A percentile compares a stretch with the other conserved stretches of the same genome.
Evolutionary conservation across 495 filamentous ascomycete species (phyloP).

Genomic region (Niebla homalea): DNA sequence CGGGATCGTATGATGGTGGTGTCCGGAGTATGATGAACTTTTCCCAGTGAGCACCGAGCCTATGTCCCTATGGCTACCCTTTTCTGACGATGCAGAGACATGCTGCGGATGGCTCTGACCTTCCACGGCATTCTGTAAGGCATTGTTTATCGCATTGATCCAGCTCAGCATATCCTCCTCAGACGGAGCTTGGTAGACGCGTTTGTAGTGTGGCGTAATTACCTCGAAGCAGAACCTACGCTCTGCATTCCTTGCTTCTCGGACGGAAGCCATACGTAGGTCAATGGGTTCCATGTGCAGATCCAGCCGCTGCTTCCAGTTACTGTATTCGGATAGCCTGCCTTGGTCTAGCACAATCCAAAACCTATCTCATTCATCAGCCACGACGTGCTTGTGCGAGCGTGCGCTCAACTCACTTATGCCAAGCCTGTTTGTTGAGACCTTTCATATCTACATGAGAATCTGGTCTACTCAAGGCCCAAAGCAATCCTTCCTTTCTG

Average conservation of each 20-base stretch:
- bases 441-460: constrained; percentile 91
- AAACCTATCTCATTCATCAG: constrained; percentile 43
- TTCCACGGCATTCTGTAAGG: constrained; percentile 89
- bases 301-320: constrained; percentile 97
- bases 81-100: constrained; percentile 36
- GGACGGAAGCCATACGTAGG: constrained; percentile 88
- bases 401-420: constrained; percentile 59
- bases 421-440: constrained; percentile 94
- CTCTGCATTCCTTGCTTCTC: constrained; percentile 87
- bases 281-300: constrained; percentile 98
- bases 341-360: constrained; percentile 98
- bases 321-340: constrained; percentile 92
- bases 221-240: constrained; percentile 97
- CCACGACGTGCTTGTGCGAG: neutral
- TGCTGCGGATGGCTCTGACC: constrained; percentile 43
- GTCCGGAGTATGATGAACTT: constrained; percentile 57
- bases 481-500: constrained; percentile 84
- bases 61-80: constrained; percentile 61
- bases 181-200: constrained; percentile 94
- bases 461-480: constrained; percentile 85
- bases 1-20: constrained; percentile 36
- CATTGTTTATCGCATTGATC: constrained; percentile 96
- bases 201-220: constrained; percentile 91
- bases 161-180: constrained; percentile 97
- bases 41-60: constrained; percentile 91